Evolutionary conservation across 805 yeast genomes (phyloP).

Genomic region (Schizosaccharomyces lindneri): DNA sequence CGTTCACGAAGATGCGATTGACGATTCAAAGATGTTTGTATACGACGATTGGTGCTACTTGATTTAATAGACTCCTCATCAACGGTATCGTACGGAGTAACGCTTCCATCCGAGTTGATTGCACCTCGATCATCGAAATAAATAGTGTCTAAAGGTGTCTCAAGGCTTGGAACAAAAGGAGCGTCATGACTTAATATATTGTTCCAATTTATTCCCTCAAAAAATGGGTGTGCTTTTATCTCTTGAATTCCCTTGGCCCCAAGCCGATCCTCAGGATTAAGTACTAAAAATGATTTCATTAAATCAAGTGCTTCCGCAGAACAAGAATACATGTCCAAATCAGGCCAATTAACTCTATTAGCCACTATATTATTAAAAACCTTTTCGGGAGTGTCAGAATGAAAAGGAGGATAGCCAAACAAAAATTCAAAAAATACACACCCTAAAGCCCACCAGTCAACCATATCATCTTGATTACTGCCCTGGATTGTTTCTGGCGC

Average conservation of each 20-base stretch:
- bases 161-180: constrained; percentile 57
- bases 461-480: constrained; percentile 49
- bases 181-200: constrained; percentile 43
- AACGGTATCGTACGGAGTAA: background rate
- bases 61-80: background rate
- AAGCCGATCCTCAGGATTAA: constrained; percentile 41
- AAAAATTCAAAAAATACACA: constrained; percentile 80
- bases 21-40: no score
- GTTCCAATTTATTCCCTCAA: constrained; percentile 50
- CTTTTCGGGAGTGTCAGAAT: constrained; percentile 48
- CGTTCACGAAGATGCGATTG: background rate
- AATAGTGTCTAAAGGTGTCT: constrained; percentile 67
- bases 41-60: no score
- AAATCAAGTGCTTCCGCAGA: constrained; percentile 53
- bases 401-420: constrained; percentile 89
- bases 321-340: constrained; percentile 18
- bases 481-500: constrained; percentile 92
- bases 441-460: constrained; percentile 99
- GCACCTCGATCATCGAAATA: constrained; percentile 88
- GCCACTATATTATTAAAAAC: constrained; percentile 56
- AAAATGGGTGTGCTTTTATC: constrained; percentile 56
- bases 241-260: constrained; percentile 59
- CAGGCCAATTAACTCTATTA: constrained; percentile 68
- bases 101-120: constrained; percentile 6
- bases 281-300: constrained; percentile 32